Percentiles rank a stretch among this genome's conserved stretches.
phyloP scores from a whole-genome alignment of 331 rosid species.

The Telfairia occidentalis region DNA sequence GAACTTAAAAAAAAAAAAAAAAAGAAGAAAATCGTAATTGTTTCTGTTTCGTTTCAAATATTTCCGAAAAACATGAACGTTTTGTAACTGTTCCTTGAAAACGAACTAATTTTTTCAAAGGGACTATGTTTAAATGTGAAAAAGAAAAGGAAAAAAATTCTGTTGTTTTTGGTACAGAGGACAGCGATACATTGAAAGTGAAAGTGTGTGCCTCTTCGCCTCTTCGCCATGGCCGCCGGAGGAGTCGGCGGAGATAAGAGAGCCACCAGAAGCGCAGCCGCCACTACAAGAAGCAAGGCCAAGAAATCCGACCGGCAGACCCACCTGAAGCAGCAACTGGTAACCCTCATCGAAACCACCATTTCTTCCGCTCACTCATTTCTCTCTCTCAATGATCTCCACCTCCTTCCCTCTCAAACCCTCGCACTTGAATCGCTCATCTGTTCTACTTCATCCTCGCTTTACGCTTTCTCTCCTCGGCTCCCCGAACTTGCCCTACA shows the following conservation, averaged over 20 bases:
- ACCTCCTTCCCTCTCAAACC: constrained; percentile 61
- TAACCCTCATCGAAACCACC: constrained; percentile 23
- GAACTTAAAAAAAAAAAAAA: too few relatives aligned
- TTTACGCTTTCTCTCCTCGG: constrained; percentile 7
- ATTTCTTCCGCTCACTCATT: constrained; percentile 38
- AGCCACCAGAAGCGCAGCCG: background rate
- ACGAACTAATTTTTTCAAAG: too few relatives aligned
- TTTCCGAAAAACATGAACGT: too few relatives aligned
- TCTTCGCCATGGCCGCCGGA: constrained; percentile 10
- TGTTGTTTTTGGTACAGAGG: background rate
- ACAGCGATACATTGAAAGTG: background rate
- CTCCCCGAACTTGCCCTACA: constrained; percentile 1
- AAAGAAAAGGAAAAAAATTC: too few relatives aligned
- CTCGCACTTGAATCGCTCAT: constrained; percentile 51
- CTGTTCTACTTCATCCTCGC: constrained; percentile 34
- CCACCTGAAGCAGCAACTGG: constrained; percentile 14
- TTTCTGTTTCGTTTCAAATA: too few relatives aligned
- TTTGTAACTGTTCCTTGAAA: too few relatives aligned
- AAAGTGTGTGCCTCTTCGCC: background rate
- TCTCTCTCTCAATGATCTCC: constrained; percentile 46
- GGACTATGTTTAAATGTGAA: too few relatives aligned
- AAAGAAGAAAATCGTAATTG: too few relatives aligned
- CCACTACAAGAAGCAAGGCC: constrained; percentile 15
- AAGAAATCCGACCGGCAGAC: background rate
- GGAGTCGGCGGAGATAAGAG: background rate